Evolutionary conservation across 805 yeast species (phyloP).

Genomic region (Metschnikowia drakensbergensis): DNA sequence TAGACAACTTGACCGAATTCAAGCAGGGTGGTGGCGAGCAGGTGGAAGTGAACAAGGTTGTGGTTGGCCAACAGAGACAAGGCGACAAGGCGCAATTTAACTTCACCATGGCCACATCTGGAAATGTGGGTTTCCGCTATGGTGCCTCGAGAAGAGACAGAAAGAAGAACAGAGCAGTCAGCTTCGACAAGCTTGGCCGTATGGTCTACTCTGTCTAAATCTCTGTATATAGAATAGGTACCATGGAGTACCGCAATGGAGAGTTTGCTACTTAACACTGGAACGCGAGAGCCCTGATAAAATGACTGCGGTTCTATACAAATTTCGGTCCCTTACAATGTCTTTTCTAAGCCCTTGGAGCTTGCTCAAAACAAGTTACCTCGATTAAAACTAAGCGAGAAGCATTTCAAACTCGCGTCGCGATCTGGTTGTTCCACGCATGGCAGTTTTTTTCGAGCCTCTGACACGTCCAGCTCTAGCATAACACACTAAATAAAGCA

Average conservation of each 20-base stretch:
- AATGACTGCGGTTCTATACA: too few relatives aligned
- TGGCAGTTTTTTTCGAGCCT: slow-evolving; percentile 8
- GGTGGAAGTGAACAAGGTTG: slow-evolving; percentile 27
- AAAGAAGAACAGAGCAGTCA: slow-evolving; percentile 75
- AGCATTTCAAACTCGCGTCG: slow-evolving; percentile 1
- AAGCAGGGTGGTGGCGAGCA: slow-evolving; percentile 47
- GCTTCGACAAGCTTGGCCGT: slow-evolving; percentile 65
- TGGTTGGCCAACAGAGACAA: slow-evolving; percentile 54
- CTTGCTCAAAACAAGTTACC: background rate
- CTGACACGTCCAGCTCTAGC: slow-evolving; percentile 8
- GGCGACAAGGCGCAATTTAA: slow-evolving; percentile 72
- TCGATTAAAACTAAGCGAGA: background rate
- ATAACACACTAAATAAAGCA: background rate
- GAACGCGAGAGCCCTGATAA: too few relatives aligned
- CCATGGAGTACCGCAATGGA: background rate
- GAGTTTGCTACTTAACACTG: background rate
- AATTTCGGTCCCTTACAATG: too few relatives aligned
- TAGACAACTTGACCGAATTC: slow-evolving; percentile 61
- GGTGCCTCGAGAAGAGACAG: slow-evolving; percentile 88
- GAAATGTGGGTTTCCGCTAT: slow-evolving; percentile 85
- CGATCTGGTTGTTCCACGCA: slow-evolving; percentile 7
- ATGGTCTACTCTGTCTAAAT: slow-evolving; percentile 34
- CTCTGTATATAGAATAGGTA: background rate
- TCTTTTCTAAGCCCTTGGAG: too few relatives aligned
- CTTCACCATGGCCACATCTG: slow-evolving; percentile 75